Conservation (phyloP, 441 rosid species). For the Pelargonium myrrhifolium region DNA sequence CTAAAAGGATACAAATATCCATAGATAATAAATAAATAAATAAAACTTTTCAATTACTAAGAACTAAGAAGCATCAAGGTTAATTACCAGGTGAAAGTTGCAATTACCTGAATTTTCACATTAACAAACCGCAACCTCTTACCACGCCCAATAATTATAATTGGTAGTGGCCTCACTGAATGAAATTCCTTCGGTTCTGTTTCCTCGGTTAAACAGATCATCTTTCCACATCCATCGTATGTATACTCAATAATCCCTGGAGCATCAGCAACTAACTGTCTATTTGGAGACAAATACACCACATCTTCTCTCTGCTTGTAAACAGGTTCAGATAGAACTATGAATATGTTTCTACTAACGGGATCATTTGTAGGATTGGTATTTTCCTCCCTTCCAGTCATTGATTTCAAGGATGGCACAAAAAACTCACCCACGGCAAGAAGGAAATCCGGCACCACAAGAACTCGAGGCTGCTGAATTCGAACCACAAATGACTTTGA, state of each 20-base stretch:
- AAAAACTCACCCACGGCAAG: conserved; percentile 92
- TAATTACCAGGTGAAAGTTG: not conserved
- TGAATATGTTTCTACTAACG: conserved; percentile 54
- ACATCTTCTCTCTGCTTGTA: conserved; percentile 76
- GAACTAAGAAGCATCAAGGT: not conserved
- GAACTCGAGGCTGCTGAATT: conserved; percentile 91
- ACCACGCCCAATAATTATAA: conserved; percentile 83
- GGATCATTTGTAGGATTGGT: conserved; percentile 96
- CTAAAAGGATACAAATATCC: not conserved
- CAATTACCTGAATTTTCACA: conserved; percentile 78
- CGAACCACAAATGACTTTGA: conserved; percentile 86
- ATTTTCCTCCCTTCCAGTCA: conserved; percentile 90
- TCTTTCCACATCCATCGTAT: conserved; percentile 92
- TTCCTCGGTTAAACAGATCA: conserved; percentile 58
- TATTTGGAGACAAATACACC: conserved; percentile 71
- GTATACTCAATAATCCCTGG: conserved; percentile 72
- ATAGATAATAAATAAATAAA: no score
- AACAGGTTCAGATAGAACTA: conserved; percentile 61
- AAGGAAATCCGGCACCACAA: conserved; percentile 98
- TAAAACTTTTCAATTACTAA: no score
- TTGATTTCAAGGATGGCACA: conserved; percentile 83
- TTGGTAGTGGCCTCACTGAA: conserved; percentile 50
- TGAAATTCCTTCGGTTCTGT: conserved; percentile 41
- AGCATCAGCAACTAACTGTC: conserved; percentile 81
- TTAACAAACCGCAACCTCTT: conserved; percentile 87